phyloP scores from a whole-genome alignment of 208 protist genomes.

The Vickermania ingenoplastis region DNA sequence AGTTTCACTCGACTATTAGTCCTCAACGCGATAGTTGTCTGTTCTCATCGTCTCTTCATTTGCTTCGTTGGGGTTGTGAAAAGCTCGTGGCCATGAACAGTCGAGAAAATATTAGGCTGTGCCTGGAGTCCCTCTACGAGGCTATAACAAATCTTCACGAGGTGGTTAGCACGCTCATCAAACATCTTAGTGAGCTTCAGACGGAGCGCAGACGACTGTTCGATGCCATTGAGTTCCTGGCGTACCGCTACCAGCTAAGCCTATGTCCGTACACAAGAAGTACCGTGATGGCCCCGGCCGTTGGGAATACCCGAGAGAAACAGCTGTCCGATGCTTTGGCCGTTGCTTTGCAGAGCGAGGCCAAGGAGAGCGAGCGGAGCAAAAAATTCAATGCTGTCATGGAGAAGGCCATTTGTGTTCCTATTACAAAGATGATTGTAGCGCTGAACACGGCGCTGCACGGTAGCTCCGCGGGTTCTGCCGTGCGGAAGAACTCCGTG shows the following conservation, averaged over 20 bases:
- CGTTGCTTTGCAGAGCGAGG: background rate
- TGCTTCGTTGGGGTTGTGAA: too few species aligned
- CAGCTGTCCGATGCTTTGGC: background rate
- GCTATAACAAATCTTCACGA: background rate
- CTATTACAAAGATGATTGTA: background rate
- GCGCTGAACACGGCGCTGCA: background rate
- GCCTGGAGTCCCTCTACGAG: background rate
- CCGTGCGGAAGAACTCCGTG: background rate
- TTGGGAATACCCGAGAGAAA: background rate
- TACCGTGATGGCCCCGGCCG: background rate
- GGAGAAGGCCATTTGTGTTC: background rate
- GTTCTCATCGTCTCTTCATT: too few species aligned
- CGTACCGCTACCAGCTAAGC: background rate
- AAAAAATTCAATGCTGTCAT: background rate
- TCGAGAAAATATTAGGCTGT: background rate
- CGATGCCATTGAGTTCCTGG: background rate
- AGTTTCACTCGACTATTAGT: too few species aligned
- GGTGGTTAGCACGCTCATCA: background rate
- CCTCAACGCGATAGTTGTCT: too few species aligned
- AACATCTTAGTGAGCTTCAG: background rate
- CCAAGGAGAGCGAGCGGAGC: background rate
- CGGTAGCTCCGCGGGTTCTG: background rate
- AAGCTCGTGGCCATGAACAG: too few species aligned
- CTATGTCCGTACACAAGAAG: background rate
- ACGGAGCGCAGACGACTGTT: background rate